Conservation (phyloP, 805 yeast species). For the Saccharomycopsis guyanensis region DNA sequence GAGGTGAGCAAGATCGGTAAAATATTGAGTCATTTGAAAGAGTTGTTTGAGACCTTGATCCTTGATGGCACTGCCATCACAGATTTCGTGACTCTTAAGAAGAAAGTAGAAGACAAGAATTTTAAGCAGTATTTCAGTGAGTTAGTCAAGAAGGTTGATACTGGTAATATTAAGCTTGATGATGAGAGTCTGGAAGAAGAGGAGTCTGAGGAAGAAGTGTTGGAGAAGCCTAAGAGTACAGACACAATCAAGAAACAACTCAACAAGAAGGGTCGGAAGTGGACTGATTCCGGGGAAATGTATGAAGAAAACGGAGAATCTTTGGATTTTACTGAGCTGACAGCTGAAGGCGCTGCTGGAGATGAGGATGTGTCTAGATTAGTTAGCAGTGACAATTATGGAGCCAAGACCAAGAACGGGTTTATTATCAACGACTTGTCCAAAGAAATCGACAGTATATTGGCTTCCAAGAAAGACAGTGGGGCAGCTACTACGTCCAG, state of each 20-base stretch:
- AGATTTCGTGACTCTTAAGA: slow-evolving; percentile 21
- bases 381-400: slow-evolving; percentile 20
- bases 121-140: slow-evolving; percentile 21
- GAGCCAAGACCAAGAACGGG: slow-evolving; percentile 17
- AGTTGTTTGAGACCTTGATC: slow-evolving; percentile 31
- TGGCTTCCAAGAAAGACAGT: background rate
- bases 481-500: slow-evolving; percentile 30
- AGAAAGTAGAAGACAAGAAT: slow-evolving; percentile 20
- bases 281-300: slow-evolving; percentile 18
- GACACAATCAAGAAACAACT: slow-evolving; percentile 4
- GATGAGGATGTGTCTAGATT: slow-evolving; percentile 24
- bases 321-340: slow-evolving; percentile 21
- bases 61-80: slow-evolving; percentile 39
- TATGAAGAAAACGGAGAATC: slow-evolving; percentile 10
- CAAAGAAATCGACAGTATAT: slow-evolving; percentile 17
- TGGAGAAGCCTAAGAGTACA: slow-evolving; percentile 11
- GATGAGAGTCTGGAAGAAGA: slow-evolving; percentile 23
- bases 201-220: slow-evolving; percentile 13
- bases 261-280: slow-evolving; percentile 16
- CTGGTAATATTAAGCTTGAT: slow-evolving; percentile 16
- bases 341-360: background rate
- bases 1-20: slow-evolving; percentile 7
- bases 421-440: slow-evolving; percentile 17
- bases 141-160: slow-evolving; percentile 23
- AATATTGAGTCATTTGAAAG: slow-evolving; percentile 11